Conservation (phyloP, 2,329 filamentous ascomycete genomes). For the Colletotrichum destructivum region DNA sequence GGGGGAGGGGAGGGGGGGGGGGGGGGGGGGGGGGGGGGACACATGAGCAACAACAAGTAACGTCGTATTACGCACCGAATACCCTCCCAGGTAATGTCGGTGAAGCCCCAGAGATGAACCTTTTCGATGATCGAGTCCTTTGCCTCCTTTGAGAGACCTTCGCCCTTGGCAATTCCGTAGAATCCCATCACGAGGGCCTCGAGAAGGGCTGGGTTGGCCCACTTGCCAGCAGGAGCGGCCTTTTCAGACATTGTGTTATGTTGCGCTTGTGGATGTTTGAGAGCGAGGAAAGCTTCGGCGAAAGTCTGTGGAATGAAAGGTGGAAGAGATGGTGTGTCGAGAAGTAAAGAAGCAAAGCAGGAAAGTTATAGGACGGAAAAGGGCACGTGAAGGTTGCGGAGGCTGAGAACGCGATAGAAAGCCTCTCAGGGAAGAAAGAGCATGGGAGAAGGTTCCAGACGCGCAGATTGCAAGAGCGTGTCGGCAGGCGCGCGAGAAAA, state of each 20-base stretch:
- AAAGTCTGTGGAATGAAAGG: slow-evolving; percentile 9
- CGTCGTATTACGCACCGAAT: slow-evolving; percentile 56
- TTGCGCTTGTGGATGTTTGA: slow-evolving; percentile 41
- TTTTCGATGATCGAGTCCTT: slow-evolving; percentile 51
- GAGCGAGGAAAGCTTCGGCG: slow-evolving; percentile 20
- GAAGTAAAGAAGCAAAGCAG: not conserved
- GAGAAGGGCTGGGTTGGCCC: slow-evolving; percentile 54
- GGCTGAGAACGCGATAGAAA: slow-evolving; percentile 4
- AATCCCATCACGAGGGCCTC: slow-evolving; percentile 53
- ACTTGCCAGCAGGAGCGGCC: slow-evolving; percentile 42
- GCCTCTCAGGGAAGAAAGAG: slow-evolving; percentile 10
- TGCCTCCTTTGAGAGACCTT: slow-evolving; percentile 47
- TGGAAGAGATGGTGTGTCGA: slow-evolving; percentile 4
- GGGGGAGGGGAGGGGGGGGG: no score
- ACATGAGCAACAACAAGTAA: not conserved
- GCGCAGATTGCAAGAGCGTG: not conserved
- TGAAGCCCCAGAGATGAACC: slow-evolving; percentile 51
- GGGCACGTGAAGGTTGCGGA: not conserved
- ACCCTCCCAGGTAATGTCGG: slow-evolving; percentile 59
- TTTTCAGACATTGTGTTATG: slow-evolving; percentile 15
- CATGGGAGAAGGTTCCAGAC: not conserved
- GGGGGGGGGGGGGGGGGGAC: no score
- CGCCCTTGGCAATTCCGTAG: slow-evolving; percentile 48
- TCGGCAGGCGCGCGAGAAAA: not conserved
- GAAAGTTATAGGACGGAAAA: not conserved